Conservation (phyloP, 371 early-diverging fungal species). For the Circinella minor region DNA sequence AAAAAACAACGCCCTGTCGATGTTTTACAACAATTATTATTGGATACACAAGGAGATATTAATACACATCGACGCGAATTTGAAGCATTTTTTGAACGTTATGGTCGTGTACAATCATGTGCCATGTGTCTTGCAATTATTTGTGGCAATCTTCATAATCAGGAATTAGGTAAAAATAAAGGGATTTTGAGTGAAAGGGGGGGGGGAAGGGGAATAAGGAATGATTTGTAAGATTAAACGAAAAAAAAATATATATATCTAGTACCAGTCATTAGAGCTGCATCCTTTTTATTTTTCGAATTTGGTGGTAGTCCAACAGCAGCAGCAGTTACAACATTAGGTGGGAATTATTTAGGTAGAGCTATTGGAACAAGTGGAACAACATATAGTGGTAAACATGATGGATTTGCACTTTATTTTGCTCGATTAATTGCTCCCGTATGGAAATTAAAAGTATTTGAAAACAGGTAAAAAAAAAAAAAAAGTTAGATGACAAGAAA, state of each 20-base stretch:
- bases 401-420: conserved; percentile 81
- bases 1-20: conserved; percentile 81
- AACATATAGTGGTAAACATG: conserved; percentile 69
- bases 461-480: conserved; percentile 23
- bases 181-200: not conserved
- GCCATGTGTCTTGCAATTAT: conserved; percentile 78
- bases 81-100: conserved; percentile 60
- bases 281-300: conserved; percentile 59
- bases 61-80: conserved; percentile 48
- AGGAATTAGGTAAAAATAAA: conserved; percentile 21
- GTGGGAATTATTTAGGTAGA: conserved; percentile 53
- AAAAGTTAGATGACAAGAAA: too few species aligned
- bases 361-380: conserved; percentile 54
- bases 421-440: conserved; percentile 74
- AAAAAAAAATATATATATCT: not conserved
- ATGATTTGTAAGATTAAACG: too few species aligned
- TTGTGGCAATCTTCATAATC: conserved; percentile 37
- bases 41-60: conserved; percentile 20
- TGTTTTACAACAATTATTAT: conserved; percentile 56
- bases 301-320: conserved; percentile 66
- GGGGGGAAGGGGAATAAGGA: too few species aligned
- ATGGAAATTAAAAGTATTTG: conserved; percentile 70
- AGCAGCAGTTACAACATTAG: conserved; percentile 17
- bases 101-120: conserved; percentile 67
- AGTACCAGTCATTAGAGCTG: conserved; percentile 32